phyloP scores from a whole-genome alignment of 495 filamentous ascomycete genomes.

The Mytilinidion resinicola region DNA sequence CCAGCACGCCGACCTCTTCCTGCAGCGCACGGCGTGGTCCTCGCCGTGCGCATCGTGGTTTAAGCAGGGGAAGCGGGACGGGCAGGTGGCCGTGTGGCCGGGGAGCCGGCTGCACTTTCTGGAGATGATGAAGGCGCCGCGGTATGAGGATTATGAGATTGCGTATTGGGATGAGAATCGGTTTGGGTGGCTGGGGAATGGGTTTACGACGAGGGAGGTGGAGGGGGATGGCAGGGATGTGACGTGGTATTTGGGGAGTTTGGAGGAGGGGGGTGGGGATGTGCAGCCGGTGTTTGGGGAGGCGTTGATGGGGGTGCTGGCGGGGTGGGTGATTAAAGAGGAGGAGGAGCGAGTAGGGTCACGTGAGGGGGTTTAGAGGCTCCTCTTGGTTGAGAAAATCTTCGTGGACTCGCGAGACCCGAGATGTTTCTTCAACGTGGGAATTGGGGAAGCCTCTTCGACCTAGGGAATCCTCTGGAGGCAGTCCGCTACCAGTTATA shows the following conservation, averaged over 20 bases:
- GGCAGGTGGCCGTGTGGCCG: constrained; percentile 38
- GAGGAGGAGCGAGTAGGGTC: too few species aligned
- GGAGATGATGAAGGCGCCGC: constrained; percentile 34
- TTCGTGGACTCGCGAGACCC: too few species aligned
- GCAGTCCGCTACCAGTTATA: too few species aligned
- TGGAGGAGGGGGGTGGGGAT: constrained; percentile 31
- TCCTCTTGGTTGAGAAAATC: too few species aligned
- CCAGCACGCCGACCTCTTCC: constrained; percentile 36
- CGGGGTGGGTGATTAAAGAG: constrained; percentile 19
- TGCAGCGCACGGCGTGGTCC: constrained; percentile 38
- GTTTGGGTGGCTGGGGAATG: constrained; percentile 43
- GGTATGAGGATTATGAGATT: constrained; percentile 42
- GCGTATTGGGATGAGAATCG: constrained; percentile 36
- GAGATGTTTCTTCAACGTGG: too few species aligned
- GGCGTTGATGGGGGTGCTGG: constrained; percentile 30
- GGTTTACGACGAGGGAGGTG: constrained; percentile 35
- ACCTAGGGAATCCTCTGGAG: too few species aligned
- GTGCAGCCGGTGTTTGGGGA: constrained; percentile 34
- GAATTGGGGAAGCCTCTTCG: too few species aligned
- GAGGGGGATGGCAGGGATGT: constrained; percentile 38
- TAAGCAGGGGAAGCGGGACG: constrained; percentile 38
- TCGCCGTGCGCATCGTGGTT: constrained; percentile 36
- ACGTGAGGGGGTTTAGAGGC: too few species aligned
- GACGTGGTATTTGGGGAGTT: constrained; percentile 35
- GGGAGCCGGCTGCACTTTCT: constrained; percentile 40